Evolutionary conservation across 2,329 filamentous ascomycete species (phyloP), one percentile per base, ranked within the genome.

Genomic region (Penicillium janthinellum): DNA sequence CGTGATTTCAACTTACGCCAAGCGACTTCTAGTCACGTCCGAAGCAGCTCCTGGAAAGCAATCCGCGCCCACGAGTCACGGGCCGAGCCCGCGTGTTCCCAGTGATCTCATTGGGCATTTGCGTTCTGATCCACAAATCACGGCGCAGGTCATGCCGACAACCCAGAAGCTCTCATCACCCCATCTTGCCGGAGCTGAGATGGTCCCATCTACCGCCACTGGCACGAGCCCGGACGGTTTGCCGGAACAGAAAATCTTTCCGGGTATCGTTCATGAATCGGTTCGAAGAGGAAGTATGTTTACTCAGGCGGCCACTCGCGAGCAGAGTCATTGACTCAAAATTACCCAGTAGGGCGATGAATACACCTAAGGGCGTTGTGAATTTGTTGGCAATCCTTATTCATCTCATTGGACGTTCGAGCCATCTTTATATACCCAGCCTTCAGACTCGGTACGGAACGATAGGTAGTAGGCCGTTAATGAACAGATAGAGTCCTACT

Each of bases 201-300:
- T 42, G 2, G 28, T 35, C 10, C 20, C 53, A 14, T 55, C 56
- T 48, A 41, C 45, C n/a, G 42, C 57, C 45, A 39, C 54, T 20
- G 62, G 59, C n/a, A 34, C 61, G 25, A 59, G 58, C 7, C 20
- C 68, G 22, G 67, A 63, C 15, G 57, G 54, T 14, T 54, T 71
- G 10, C 69, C 69, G 17, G 77, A 78, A 50, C 75, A 77, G 48
- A 75, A 72, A 48, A 78, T 78, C 17, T 79, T 79, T 59, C 78
- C 77, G 1, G 78, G 78, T 15, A 72, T 79, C 44, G 71, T 79
- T 47, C 77, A 79, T 62, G 75, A 75, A 54, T 71, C 73, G 39
- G 68, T 67, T 53, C 70, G 72, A 58, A 70, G 71, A 41, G 64
- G 64, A 52, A 74, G 63, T 61, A 65, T 64, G 41, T 54, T 60